A percentile compares a stretch with the other conserved stretches of the same genome.
These are phyloP conservation scores for Neopestalotiopsis rosae DNA, from an alignment of 2,329 filamentous ascomycete species.

Conservation along the genomic window DNA sequence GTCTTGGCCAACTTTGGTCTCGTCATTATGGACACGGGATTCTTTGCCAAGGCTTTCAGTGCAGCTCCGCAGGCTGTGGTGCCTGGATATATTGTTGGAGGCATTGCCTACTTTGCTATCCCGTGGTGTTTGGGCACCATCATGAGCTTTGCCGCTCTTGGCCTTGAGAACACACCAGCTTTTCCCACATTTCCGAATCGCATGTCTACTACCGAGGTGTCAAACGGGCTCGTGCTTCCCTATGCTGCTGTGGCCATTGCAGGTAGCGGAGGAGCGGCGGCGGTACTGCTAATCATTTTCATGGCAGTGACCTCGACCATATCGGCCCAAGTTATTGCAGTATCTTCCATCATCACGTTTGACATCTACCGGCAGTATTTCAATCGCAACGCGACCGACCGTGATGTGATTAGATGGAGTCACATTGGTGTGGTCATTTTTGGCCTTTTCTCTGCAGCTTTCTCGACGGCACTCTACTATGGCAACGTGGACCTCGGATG, in stretches of 20 bases:
- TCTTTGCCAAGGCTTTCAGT: slow-evolving; percentile 92
- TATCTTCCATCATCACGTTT: slow-evolving; percentile 85
- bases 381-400: slow-evolving; percentile 40
- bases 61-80: slow-evolving; percentile 15
- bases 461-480: slow-evolving; percentile 53
- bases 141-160: slow-evolving; percentile 80
- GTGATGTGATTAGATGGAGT: slow-evolving; percentile 14
- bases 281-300: slow-evolving; percentile 80
- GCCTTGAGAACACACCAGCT: slow-evolving; percentile 72
- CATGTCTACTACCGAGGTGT: slow-evolving; percentile 74
- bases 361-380: slow-evolving; percentile 66
- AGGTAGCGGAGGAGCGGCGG: slow-evolving; percentile 78
- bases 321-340: slow-evolving; percentile 82
- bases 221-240: slow-evolving; percentile 82
- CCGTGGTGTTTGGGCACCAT: slow-evolving; percentile 88
- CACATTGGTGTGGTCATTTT: slow-evolving; percentile 16
- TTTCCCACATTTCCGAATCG: slow-evolving; percentile 76
- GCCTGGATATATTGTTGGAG: slow-evolving; percentile 37
- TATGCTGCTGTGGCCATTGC: slow-evolving; percentile 82
- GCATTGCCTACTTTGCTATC: slow-evolving; percentile 88
- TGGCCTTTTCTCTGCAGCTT: slow-evolving; percentile 15
- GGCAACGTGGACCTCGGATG: slow-evolving; percentile 57
- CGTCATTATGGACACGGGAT: slow-evolving; percentile 64
- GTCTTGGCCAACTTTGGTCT: slow-evolving; percentile 80
- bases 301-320: slow-evolving; percentile 87